Evolutionary conservation across 768 basidiomycete species (phyloP).

Genomic region (Mrakia gelida): DNA sequence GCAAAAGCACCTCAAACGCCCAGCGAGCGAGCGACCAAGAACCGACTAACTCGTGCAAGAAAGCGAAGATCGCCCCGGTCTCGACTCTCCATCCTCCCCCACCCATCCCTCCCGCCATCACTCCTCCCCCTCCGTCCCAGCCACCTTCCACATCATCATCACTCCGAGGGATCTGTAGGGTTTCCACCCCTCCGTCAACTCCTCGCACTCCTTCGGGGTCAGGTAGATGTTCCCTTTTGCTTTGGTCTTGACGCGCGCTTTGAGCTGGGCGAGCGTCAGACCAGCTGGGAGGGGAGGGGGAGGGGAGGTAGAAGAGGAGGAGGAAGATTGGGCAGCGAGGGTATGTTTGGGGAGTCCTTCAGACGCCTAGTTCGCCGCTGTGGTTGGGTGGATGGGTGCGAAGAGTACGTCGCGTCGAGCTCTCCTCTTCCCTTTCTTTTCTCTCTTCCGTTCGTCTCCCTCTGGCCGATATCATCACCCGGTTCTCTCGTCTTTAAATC

Average conservation of each 20-base stretch:
- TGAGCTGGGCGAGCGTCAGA: slow-evolving; percentile 56
- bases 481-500: no score
- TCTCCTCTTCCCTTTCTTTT: no score
- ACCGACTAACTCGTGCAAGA: no score
- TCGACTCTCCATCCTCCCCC: no score
- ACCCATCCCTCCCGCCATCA: not conserved
- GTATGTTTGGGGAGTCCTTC: slow-evolving; percentile 47
- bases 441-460: no score
- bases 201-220: slow-evolving; percentile 76
- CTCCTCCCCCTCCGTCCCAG: slow-evolving; percentile 3
- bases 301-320: not conserved
- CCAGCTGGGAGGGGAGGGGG: slow-evolving; percentile 56
- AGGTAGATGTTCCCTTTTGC: slow-evolving; percentile 70
- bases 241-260: slow-evolving; percentile 62
- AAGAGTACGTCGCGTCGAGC: no score
- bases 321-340: not conserved
- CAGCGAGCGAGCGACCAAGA: no score
- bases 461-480: no score
- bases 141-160: slow-evolving; percentile 23
- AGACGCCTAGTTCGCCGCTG: slow-evolving; percentile 71
- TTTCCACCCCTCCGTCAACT: slow-evolving; percentile 67
- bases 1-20: no score
- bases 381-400: no score
- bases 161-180: slow-evolving; percentile 53
- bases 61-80: no score